Base-by-base conservation (phyloP, 1,284 basidiomycete genomes). In the Cryptococcus sp. region DNA sequence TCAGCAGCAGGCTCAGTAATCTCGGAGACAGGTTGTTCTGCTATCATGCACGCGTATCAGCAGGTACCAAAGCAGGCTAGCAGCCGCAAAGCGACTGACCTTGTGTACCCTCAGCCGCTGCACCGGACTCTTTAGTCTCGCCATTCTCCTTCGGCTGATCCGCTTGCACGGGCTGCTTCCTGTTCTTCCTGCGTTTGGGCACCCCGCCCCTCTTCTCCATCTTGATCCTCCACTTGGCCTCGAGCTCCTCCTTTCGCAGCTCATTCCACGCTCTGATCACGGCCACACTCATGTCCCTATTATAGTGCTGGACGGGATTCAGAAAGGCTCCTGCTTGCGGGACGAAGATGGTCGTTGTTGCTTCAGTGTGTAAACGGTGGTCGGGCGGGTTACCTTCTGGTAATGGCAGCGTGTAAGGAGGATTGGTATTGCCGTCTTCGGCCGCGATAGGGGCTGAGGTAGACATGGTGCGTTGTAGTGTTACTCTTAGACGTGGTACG, bases 271-370 rank as follows among this genome's bases (percentile, higher is more conserved):
- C 82, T 67, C 93, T 87, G 61, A 99, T 98, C 62, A 88, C 89
- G 7, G 93, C 89, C 39, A 96, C 88, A 64, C 90, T 93, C 54
- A 93, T 79, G 78, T 99, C 95, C 46, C 96, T 85, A 79, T 99
- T 99, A 83, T 97, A 99, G 78, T 99, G 93, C 73, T 99, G 95
- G 7, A 98, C 90, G 2, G 96, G 95, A 74, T 99, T 99, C 59
- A 99, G 81, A 79, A 99, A 99, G 1, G 92, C 89, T 70, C 90
- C 87, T 56, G 80, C 81, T 47, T 87, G 83, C 0, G 88, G 87
- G 11, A 93, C 82, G 57, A 95, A 84, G 69, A 95, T 90, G 68
- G 87, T 87, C 1, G 92, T 87, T 1, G 85, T 88, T 70, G 90
- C 90, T 81, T 96, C 93, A 10, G 87, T 88, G 79, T 93, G 89